Conservation (phyloP, 73 alveolate species). For the Halteria grandinella region DNA sequence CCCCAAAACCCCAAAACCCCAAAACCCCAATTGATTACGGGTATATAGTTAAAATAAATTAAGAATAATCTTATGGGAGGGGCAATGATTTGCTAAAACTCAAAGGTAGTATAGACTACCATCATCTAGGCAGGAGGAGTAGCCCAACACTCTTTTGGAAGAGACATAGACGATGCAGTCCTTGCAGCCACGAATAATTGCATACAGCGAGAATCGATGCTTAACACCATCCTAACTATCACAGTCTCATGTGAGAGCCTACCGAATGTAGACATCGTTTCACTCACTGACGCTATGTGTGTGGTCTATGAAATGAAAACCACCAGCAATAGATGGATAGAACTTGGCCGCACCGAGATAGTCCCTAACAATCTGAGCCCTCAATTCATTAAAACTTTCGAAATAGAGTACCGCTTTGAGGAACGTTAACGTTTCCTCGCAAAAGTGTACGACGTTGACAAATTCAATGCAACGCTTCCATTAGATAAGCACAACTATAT, state of each 20-base stretch:
- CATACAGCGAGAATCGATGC: conserved; percentile 7
- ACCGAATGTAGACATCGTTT: conserved; percentile 74
- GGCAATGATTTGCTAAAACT: no score
- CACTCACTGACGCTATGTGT: conserved; percentile 74
- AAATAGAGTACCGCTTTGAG: conserved; percentile 78
- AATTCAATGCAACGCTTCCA: conserved; percentile 59
- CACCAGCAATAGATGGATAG: conserved; percentile 71
- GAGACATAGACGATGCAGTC: conserved; percentile 61
- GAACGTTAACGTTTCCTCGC: conserved; percentile 65
- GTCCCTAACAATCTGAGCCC: conserved; percentile 82
- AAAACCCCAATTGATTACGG: no score
- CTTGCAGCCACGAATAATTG: conserved; percentile 51
- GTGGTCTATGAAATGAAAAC: conserved; percentile 54
- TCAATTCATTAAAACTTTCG: conserved; percentile 69
- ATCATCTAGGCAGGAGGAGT: no score
- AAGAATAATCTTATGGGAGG: no score
- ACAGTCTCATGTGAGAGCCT: conserved; percentile 74
- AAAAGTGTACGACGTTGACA: conserved; percentile 73
- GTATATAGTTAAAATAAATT: no score
- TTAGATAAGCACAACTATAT: conserved; percentile 62
- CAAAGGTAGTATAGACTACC: no score
- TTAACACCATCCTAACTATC: conserved; percentile 36
- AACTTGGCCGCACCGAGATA: conserved; percentile 86
- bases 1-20: no score
- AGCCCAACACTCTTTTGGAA: no score